Conservation (phyloP, 441 rosid genomes). For the Capsella rubella region DNA sequence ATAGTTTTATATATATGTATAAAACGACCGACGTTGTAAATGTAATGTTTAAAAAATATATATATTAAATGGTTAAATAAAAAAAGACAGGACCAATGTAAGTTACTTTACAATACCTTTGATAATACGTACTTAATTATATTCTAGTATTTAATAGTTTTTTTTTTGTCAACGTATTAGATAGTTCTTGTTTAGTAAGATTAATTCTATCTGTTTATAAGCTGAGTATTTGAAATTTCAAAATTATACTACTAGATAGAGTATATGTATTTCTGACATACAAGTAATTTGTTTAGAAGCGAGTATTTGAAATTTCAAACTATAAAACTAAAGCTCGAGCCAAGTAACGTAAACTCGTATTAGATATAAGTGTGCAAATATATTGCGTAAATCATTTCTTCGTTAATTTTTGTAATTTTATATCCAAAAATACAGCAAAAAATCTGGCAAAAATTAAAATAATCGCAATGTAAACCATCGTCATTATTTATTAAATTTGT, state of each 20-base stretch:
- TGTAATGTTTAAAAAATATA: not conserved
- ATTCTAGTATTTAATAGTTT: not conserved
- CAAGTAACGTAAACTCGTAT: no score
- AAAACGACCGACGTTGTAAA: constrained; percentile 29
- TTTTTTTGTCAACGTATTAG: not conserved
- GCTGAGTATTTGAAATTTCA: not conserved
- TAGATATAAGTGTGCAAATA: no score
- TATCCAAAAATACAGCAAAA: no score
- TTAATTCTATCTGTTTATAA: not conserved
- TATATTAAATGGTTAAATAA: not conserved
- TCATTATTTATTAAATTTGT: no score
- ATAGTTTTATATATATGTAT: constrained; percentile 26
- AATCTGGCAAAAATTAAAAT: no score
- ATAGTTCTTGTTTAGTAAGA: not conserved
- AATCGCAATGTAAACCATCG: no score
- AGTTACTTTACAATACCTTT: not conserved
- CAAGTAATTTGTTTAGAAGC: not conserved
- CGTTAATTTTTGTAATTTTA: no score
- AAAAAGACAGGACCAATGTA: constrained; percentile 14
- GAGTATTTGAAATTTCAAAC: no score
- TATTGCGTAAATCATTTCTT: no score
- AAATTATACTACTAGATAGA: not conserved
- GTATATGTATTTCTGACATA: no score
- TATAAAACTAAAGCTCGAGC: not conserved
- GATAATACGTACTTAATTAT: not conserved